These are phyloP conservation scores for Lablab purpureus DNA, from an alignment of 306 rosid species.

Conservation along the genomic window DNA sequence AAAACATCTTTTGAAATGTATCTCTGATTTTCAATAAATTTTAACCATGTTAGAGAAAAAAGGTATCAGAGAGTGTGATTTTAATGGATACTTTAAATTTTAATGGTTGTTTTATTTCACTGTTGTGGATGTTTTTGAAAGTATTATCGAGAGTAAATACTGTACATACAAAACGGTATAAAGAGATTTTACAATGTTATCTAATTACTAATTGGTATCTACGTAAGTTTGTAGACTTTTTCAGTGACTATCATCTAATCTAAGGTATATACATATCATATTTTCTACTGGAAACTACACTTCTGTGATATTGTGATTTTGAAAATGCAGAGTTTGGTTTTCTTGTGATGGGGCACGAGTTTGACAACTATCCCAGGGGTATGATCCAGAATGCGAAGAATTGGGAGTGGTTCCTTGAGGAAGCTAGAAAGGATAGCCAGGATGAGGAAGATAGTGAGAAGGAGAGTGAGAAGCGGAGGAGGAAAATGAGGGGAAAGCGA, in stretches of 20 bases:
- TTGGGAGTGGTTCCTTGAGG: constrained; percentile 92
- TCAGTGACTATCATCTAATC: background rate
- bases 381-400: constrained; percentile 57
- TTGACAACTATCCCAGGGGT: constrained; percentile 74
- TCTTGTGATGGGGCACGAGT: constrained; percentile 75
- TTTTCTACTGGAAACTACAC: background rate
- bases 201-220: too few species aligned
- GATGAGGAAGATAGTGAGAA: constrained; percentile 55
- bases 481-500: constrained; percentile 54
- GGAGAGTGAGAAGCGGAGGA: constrained; percentile 46
- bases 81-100: background rate
- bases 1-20: background rate
- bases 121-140: background rate
- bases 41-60: too few species aligned
- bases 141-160: background rate
- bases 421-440: constrained; percentile 56
- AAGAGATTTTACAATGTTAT: background rate
- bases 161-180: too few species aligned
- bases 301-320: background rate
- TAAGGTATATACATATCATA: background rate
- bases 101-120: background rate
- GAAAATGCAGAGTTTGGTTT: constrained; percentile 84
- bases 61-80: too few species aligned
- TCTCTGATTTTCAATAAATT: too few species aligned
- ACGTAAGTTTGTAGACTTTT: background rate